Base-by-base conservation (phyloP, 192 early-diverging fungal genomes). In the Umbelopsis ramanniana region DNA sequence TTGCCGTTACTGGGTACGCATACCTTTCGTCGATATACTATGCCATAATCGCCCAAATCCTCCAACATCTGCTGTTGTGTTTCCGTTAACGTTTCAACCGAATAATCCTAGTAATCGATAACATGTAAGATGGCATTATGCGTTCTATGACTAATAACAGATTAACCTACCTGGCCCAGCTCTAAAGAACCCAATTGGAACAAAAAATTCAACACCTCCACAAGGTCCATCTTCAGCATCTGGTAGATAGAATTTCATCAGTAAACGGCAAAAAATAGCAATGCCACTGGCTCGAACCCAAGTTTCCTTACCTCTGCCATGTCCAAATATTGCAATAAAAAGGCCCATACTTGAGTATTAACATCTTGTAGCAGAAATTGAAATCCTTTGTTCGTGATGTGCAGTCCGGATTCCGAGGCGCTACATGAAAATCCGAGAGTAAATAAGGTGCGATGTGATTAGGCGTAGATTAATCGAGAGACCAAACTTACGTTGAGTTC, bases 341-440 rank as follows among this genome's bases (percentile, higher is more conserved):
- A 92, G 2, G 94, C 93, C 97, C 97, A 99, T 9, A 97, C 93
- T 84, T 99, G 97, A 22, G 95, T 91, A 66, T 93, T 93, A 21
- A 92, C 85, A 75, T 99, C 95, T 78, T 96, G 96, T 26, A 99
- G 77, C 60, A 99, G 75, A 76, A 99, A 99, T 79, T 99, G 97
- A 78, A 99, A 99, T 11, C 97, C 97, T 75, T 96, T 95, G 75
- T 93, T 95, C 9, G 96, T 97, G 67, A 99, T 99, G 33, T 80
- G 80, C 46, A 93, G 81, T 1, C 19, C 70, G 52, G 15, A 70
- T 74, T 46, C 74, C 72, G 52, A 75, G 66, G 43, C 67, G 67
- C 53, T 70, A 53, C 40, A 43, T 43, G 11, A 43, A 43, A 43
- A 6, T 43, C 6, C 40, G 8, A 43, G 11, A 11, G 11, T 43